A percentile compares a stretch with the other conserved stretches of the same genome.
phyloP scores from a whole-genome alignment of 2,329 filamentous ascomycete genomes.

The Monilinia vaccinii-corymbosi region DNA sequence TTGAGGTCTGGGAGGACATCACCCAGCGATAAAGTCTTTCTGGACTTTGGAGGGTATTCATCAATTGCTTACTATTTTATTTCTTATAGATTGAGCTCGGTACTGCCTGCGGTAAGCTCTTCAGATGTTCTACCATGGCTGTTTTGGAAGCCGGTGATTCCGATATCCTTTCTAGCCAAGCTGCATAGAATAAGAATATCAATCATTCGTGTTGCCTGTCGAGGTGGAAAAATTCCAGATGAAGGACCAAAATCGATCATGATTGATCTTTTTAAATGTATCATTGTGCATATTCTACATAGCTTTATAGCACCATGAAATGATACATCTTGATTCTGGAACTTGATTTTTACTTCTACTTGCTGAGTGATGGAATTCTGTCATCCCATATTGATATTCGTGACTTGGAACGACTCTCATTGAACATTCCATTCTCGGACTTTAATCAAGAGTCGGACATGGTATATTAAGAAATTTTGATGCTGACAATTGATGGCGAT shows the following conservation, averaged over 20 bases:
- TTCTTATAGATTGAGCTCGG: conserved; percentile 82
- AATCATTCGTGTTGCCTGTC: not conserved
- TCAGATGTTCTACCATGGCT: conserved; percentile 95
- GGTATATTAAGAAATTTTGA: not conserved
- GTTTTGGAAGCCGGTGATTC: conserved; percentile 97
- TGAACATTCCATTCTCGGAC: not conserved
- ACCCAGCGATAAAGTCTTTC: conserved; percentile 86
- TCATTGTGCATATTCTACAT: conserved; percentile 9
- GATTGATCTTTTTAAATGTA: conserved; percentile 3
- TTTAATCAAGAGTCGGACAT: not conserved
- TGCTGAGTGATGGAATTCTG: not conserved
- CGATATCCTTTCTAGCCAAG: conserved; percentile 82
- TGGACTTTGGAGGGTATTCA: conserved; percentile 78
- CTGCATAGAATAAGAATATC: conserved; percentile 40
- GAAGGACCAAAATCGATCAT: not conserved
- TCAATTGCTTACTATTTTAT: conserved; percentile 47
- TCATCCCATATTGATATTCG: not conserved
- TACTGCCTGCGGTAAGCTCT: conserved; percentile 97
- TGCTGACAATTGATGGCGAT: not conserved
- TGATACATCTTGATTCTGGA: conserved; percentile 17
- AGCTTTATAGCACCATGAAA: conserved; percentile 21
- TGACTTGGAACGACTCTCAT: not conserved
- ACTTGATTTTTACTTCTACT: not conserved
- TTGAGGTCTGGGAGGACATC: conserved; percentile 35
- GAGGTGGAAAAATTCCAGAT: conserved; percentile 6